Evolutionary conservation across 108 stramenopile species (phyloP).

Genomic region (Asterionellopsis glacialis): DNA sequence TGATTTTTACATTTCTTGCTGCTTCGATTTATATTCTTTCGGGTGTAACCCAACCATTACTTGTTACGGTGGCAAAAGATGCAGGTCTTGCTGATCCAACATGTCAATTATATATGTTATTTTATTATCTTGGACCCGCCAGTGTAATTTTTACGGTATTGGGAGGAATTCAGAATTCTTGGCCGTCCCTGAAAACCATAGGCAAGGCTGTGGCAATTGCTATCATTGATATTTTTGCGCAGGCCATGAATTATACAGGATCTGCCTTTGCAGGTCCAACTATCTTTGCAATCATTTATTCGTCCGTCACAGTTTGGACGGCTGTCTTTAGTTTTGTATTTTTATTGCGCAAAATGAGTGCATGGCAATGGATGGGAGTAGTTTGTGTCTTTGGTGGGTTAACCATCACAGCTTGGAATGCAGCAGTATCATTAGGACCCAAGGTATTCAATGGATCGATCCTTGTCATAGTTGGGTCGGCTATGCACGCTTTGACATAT

Average conservation of each 20-base stretch:
- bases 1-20: neutral
- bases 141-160: conserved; percentile 13
- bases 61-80: conserved; percentile 58
- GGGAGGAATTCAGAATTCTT: conserved; percentile 3
- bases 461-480: conserved; percentile 54
- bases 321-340: conserved; percentile 56
- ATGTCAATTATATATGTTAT: conserved; percentile 75
- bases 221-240: conserved; percentile 59
- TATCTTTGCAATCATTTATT: conserved; percentile 73
- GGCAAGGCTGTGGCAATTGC: conserved; percentile 47
- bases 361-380: conserved; percentile 55
- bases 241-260: conserved; percentile 69
- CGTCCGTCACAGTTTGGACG: conserved; percentile 72
- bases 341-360: conserved; percentile 35
- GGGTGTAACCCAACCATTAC: conserved; percentile 61
- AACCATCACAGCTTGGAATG: conserved; percentile 47
- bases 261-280: conserved; percentile 68
- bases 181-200: conserved; percentile 22
- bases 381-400: conserved; percentile 56
- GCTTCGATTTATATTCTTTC: conserved; percentile 54
- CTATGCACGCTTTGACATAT: conserved; percentile 62
- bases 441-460: conserved; percentile 42
- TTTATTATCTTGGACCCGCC: conserved; percentile 71
- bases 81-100: conserved; percentile 52
- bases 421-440: conserved; percentile 25